These are phyloP conservation scores for Polytolypa hystricis DNA, from an alignment of 2,329 filamentous ascomycete species.

Conservation along the genomic window DNA sequence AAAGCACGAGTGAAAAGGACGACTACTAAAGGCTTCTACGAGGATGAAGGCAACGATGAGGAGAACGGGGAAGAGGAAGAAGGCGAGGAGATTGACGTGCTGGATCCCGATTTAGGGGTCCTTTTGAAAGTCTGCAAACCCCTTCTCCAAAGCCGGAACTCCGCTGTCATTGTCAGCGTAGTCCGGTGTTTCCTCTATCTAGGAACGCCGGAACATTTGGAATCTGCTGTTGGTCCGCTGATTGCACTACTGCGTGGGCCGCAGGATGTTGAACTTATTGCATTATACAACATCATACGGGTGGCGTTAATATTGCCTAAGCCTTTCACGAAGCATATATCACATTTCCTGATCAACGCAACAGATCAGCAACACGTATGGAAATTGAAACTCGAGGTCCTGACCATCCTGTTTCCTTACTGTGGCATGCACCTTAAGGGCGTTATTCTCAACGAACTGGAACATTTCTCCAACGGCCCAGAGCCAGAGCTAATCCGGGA, in stretches of 20 bases:
- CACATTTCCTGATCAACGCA: slow-evolving; percentile 77
- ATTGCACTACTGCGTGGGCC: slow-evolving; percentile 75
- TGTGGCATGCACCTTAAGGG: slow-evolving; percentile 65
- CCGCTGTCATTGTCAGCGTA: slow-evolving; percentile 82
- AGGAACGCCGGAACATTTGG: slow-evolving; percentile 65
- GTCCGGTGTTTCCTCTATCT: slow-evolving; percentile 75
- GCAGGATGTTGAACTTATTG: slow-evolving; percentile 78
- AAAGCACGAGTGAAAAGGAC: slow-evolving; percentile 47
- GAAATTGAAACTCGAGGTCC: slow-evolving; percentile 81
- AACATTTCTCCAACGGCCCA: slow-evolving; percentile 72
- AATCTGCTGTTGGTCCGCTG: slow-evolving; percentile 67
- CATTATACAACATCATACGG: slow-evolving; percentile 89
- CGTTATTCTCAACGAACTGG: slow-evolving; percentile 80
- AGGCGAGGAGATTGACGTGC: slow-evolving; percentile 45
- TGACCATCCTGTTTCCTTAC: slow-evolving; percentile 84
- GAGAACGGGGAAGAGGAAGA: slow-evolving; percentile 30
- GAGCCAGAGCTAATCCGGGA: slow-evolving; percentile 74
- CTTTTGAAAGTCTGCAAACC: slow-evolving; percentile 69
- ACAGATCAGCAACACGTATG: slow-evolving; percentile 73
- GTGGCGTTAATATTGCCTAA: slow-evolving; percentile 66
- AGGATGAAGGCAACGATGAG: slow-evolving; percentile 47
- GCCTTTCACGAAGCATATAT: slow-evolving; percentile 77
- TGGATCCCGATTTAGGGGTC: slow-evolving; percentile 74
- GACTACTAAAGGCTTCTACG: slow-evolving; percentile 67
- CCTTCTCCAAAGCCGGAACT: slow-evolving; percentile 85